phyloP scores from a whole-genome alignment of 768 basidiomycete species.

The Cystofilobasidium bisporidii region DNA sequence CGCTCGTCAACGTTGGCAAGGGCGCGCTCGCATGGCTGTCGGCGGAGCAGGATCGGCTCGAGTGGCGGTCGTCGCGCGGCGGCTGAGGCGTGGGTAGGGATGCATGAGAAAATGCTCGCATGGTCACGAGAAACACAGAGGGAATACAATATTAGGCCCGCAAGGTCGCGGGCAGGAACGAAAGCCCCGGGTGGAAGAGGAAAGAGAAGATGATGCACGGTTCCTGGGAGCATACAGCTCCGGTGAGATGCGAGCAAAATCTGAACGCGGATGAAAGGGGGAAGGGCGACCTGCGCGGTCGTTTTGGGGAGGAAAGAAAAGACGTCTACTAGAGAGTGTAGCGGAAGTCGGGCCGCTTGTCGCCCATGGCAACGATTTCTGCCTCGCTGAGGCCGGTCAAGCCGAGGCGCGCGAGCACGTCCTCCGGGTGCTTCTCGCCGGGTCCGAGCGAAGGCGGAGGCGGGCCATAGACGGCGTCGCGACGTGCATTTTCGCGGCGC shows the following conservation, averaged over 20 bases:
- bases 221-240: too few relatives aligned
- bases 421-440: slow-evolving; percentile 14
- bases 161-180: too few relatives aligned
- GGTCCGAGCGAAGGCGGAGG: not conserved
- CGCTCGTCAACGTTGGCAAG: slow-evolving; percentile 58
- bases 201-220: too few relatives aligned
- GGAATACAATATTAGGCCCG: too few relatives aligned
- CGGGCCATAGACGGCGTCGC: slow-evolving; percentile 39
- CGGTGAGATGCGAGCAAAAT: too few relatives aligned
- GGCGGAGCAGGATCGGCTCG: slow-evolving; percentile 11
- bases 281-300: too few relatives aligned
- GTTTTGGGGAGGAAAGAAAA: too few relatives aligned
- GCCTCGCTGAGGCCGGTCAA: slow-evolving; percentile 18
- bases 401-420: slow-evolving; percentile 17
- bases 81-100: too few relatives aligned
- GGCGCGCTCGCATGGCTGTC: slow-evolving; percentile 59
- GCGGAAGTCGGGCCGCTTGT: slow-evolving; percentile 15
- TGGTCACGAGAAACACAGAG: too few relatives aligned
- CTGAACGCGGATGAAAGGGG: too few relatives aligned
- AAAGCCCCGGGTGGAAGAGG: too few relatives aligned
- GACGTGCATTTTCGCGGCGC: slow-evolving; percentile 39
- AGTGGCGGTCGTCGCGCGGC: not conserved
- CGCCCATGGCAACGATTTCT: slow-evolving; percentile 25
- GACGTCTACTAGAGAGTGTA: slow-evolving; percentile 4
- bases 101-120: too few relatives aligned